phyloP scores from a whole-genome alignment of 1,284 basidiomycete species.

The Coniferiporia sulphurascens region DNA sequence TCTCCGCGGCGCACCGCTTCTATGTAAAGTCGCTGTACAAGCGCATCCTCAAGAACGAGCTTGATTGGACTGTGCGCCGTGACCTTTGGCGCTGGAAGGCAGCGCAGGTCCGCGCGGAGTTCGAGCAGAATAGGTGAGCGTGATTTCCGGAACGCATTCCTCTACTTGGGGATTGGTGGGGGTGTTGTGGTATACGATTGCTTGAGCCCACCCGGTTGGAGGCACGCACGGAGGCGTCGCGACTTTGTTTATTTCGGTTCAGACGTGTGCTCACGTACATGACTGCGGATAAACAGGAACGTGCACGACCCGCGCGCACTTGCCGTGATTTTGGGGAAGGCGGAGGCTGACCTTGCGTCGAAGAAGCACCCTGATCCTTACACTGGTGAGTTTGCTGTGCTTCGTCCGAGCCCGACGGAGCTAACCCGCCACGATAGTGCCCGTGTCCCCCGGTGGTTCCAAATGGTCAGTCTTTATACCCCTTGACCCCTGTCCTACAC shows the following conservation, averaged over 20 bases:
- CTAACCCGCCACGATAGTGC: conserved; percentile 41
- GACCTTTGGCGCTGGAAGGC: conserved; percentile 85
- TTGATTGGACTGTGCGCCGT: conserved; percentile 85
- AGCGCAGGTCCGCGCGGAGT: conserved; percentile 83
- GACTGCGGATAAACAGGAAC: conserved; percentile 46
- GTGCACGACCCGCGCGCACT: conserved; percentile 85
- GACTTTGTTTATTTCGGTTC: too few relatives aligned
- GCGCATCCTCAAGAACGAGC: conserved; percentile 77
- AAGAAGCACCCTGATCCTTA: conserved; percentile 88
- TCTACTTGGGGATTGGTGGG: background rate
- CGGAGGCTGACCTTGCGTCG: conserved; percentile 70
- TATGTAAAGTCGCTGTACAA: conserved; percentile 93
- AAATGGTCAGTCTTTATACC: conserved; percentile 67
- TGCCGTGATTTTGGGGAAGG: conserved; percentile 74
- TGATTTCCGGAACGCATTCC: background rate
- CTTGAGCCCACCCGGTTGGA: too few relatives aligned
- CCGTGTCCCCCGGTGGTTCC: conserved; percentile 76
- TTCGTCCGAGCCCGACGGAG: conserved; percentile 19
- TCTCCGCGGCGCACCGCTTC: conserved; percentile 73
- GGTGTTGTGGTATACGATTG: too few relatives aligned
- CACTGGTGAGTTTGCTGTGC: conserved; percentile 56
- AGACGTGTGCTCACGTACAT: background rate
- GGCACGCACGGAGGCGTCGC: too few relatives aligned
- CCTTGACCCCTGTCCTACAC: background rate
- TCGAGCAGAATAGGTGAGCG: conserved; percentile 84